Evolutionary conservation across 2,329 filamentous ascomycete genomes (phyloP), one percentile per base, ranked within the genome.

Genomic region (Colletotrichum ledebouriae): DNA sequence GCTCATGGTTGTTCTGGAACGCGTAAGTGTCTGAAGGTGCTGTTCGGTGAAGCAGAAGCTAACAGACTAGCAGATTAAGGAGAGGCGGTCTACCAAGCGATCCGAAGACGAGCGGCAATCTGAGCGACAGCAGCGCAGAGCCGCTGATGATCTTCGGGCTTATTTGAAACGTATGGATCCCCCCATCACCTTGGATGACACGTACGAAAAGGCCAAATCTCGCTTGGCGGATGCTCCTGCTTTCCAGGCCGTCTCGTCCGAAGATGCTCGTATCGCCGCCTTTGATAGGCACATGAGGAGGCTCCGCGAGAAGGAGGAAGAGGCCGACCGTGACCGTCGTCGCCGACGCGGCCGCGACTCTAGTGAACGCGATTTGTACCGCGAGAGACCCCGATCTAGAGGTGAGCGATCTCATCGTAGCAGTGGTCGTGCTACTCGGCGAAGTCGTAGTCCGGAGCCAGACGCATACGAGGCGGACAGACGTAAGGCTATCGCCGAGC

Each of bases 391-490:
- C 47, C 78, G 82, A 72, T 83, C 82, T 59, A 82, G 85, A 79
- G 86, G 87, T 83, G 89, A 91, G 80, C 84, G 87, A 82, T 85
- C 86, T 80, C 87, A 90, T 78, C 87, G 88, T 72, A 82, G 83
- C 75, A 82, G 83, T 73, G 84, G 81, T 72, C 87, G 87, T 75
- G 80, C 84, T 75, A 80, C 81, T 73, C 85, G 93, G 73, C 88
- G 89, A 73, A 97, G 93, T 76, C 93, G 94, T 74, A 94, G 92
- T 73, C 94, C 94, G n/a, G 96, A 98, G 79, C 88, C 89, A 67
- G 94, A 99, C 81, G 89, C 93, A 20, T 99, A 99, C 79, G 96
- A 98, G 80, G 96, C 94, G 69, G 96, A 99, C 77, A 90, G 96
- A 72, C 92, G 94, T 75, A 96, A 95, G 79, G 95, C 95, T 49